phyloP scores from a whole-genome alignment of 2,329 filamentous ascomycete species.

The Fusarium neocosmosporiellum region DNA sequence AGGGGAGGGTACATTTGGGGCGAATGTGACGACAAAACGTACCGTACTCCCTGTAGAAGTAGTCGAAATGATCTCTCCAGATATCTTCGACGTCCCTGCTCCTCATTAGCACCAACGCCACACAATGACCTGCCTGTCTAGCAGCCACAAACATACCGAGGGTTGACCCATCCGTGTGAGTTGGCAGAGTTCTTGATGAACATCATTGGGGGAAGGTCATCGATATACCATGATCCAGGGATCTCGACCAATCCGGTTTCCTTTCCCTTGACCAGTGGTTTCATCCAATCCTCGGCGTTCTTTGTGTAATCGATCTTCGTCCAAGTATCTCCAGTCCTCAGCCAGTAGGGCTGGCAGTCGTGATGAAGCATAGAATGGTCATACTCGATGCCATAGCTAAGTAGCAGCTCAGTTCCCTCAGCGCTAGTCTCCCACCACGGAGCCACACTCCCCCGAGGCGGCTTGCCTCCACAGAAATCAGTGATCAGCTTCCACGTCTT shows the following conservation, averaged over 20 bases:
- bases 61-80: slow-evolving; percentile 75
- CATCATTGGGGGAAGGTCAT: slow-evolving; percentile 77
- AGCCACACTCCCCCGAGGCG: slow-evolving; percentile 77
- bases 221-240: slow-evolving; percentile 70
- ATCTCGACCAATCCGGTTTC: slow-evolving; percentile 75
- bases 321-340: slow-evolving; percentile 74
- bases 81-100: slow-evolving; percentile 68
- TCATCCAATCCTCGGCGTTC: slow-evolving; percentile 45
- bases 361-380: slow-evolving; percentile 73
- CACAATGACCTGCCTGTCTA: neutral
- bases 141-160: slow-evolving; percentile 44
- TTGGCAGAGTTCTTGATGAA: slow-evolving; percentile 74
- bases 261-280: slow-evolving; percentile 68
- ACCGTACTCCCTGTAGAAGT: slow-evolving; percentile 79
- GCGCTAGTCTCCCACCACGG: slow-evolving; percentile 80
- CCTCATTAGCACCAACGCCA: no score
- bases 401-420: slow-evolving; percentile 73
- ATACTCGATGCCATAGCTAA: slow-evolving; percentile 76
- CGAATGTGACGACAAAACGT: neutral
- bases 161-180: slow-evolving; percentile 68
- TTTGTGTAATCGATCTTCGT: slow-evolving; percentile 73
- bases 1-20: neutral
- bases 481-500: slow-evolving; percentile 79
- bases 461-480: slow-evolving; percentile 72
- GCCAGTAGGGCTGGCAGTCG: slow-evolving; percentile 74